Evolutionary conservation across 306 rosid genomes (phyloP).

Genomic region (Quercus cerris): DNA sequence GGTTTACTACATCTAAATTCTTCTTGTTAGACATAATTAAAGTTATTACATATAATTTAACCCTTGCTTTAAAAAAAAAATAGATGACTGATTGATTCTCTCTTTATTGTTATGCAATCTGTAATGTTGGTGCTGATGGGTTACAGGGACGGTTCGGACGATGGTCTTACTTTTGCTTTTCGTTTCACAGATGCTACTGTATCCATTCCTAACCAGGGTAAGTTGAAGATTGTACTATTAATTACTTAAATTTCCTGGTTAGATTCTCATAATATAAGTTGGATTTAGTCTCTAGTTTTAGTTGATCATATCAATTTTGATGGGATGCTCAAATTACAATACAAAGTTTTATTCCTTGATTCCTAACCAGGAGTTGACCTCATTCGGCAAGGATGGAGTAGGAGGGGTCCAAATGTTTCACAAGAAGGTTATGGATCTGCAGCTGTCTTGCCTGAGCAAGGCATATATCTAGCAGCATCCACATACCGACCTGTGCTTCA

Average conservation of each 20-base stretch:
- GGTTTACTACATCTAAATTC: neutral
- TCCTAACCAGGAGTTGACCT: conserved; percentile 68
- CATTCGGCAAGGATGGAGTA: conserved; percentile 97
- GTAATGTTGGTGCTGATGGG: conserved; percentile 19
- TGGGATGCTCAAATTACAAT: neutral
- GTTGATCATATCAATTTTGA: neutral
- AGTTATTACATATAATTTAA: neutral
- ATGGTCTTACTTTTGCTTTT: conserved; percentile 96
- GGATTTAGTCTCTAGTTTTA: neutral
- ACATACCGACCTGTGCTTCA: conserved; percentile 92
- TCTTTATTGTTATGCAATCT: neutral
- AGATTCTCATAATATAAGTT: neutral
- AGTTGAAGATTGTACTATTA: conserved; percentile 14
- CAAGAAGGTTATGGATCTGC: conserved; percentile 99
- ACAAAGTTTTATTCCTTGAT: neutral
- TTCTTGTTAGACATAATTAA: neutral
- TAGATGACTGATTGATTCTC: neutral
- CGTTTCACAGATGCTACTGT: conserved; percentile 92
- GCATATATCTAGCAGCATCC: conserved; percentile 96
- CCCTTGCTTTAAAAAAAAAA: neutral
- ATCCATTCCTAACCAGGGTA: conserved; percentile 91
- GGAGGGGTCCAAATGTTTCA: conserved; percentile 77
- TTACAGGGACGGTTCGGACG: conserved; percentile 81
- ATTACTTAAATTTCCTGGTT: neutral
- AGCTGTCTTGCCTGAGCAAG: conserved; percentile 95